Evolutionary conservation across 169 alveolate species (phyloP), one percentile per base, ranked within the genome.

Genomic region (Cryptosporidium sp.): DNA sequence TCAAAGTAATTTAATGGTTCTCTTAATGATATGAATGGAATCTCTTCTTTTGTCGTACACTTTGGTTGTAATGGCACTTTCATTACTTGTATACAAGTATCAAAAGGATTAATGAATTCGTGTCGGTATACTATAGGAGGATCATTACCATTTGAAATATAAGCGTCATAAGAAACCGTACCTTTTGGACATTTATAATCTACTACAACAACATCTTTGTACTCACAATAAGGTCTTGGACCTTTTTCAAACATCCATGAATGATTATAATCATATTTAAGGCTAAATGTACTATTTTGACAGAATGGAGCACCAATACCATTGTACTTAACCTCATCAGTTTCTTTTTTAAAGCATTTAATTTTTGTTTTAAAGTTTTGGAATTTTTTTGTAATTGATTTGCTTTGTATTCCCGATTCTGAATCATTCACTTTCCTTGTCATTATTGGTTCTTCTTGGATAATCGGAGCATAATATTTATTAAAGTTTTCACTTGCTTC

Each of bases 191-290:
- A 75, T 26, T 56, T 75, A 58, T 33, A 75, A 31, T 75, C 86
- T 26, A 75, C 86, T 1, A 31, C 2, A 37, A n/a, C 8, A 56
- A 31, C n/a, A 37, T 75, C 86, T 18, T 75, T 12, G 31, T n/a
- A 75, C 10, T 56, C 60, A 60, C 86, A 75, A 35, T 56, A 39
- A 26, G 86, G 86, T 35, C 35, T 75, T 18, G 86, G 86, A 23
- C 86, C 73, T 6, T 53, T 37, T 58, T 75, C 86, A 37, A 75
- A 75, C 86, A 75, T 75, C 73, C 71, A 75, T 1, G 72, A 75
- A 35, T 75, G 6, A 26, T 31, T 53, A 37, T 75, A 75, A 18
- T 75, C 70, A 29, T 75, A 75, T 42, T 58, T 75, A 14, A 75
- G 70, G 16, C 39, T 58, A 58, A 53, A 75, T 31, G 44, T 75